Evolutionary conservation across 306 rosid species (phyloP).

Genomic region (Vicia faba): DNA sequence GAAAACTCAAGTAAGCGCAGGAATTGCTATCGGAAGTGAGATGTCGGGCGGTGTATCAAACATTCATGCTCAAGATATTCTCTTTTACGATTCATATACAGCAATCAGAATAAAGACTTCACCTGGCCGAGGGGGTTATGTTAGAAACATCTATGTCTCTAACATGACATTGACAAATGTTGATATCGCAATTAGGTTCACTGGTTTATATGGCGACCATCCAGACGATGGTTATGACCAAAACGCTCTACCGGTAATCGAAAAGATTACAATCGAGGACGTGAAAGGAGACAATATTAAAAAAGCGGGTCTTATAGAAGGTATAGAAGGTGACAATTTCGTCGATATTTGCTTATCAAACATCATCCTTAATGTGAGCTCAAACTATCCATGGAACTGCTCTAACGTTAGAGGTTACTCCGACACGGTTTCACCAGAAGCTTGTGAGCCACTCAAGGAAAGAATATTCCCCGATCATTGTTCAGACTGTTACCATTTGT

Average conservation of each 20-base stretch:
- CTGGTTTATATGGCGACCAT: slow-evolving; percentile 70
- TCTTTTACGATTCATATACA: slow-evolving; percentile 46
- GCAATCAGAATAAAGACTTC: slow-evolving; percentile 76
- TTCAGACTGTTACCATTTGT: slow-evolving; percentile 65
- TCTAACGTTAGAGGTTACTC: slow-evolving; percentile 67
- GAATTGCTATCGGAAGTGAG: slow-evolving; percentile 82
- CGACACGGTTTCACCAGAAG: slow-evolving; percentile 56
- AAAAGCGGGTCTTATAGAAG: slow-evolving; percentile 67
- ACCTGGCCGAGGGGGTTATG: slow-evolving; percentile 84
- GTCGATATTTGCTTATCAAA: slow-evolving; percentile 62
- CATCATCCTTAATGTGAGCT: slow-evolving; percentile 52
- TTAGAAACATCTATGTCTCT: slow-evolving; percentile 63
- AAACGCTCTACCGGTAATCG: slow-evolving; percentile 61
- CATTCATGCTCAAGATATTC: slow-evolving; percentile 64
- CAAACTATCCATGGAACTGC: slow-evolving; percentile 74
- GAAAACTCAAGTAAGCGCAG: slow-evolving; percentile 56
- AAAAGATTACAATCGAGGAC: slow-evolving; percentile 58
- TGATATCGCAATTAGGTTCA: slow-evolving; percentile 63
- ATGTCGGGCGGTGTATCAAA: slow-evolving; percentile 85
- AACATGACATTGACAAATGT: slow-evolving; percentile 61
- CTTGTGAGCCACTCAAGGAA: slow-evolving; percentile 57
- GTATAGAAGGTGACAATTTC: slow-evolving; percentile 66
- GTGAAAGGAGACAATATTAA: slow-evolving; percentile 56
- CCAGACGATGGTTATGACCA: slow-evolving; percentile 64
- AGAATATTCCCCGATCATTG: slow-evolving; percentile 62